Base-by-base conservation (phyloP, 108 stramenopile species). In the Cyclotella baltica region DNA sequence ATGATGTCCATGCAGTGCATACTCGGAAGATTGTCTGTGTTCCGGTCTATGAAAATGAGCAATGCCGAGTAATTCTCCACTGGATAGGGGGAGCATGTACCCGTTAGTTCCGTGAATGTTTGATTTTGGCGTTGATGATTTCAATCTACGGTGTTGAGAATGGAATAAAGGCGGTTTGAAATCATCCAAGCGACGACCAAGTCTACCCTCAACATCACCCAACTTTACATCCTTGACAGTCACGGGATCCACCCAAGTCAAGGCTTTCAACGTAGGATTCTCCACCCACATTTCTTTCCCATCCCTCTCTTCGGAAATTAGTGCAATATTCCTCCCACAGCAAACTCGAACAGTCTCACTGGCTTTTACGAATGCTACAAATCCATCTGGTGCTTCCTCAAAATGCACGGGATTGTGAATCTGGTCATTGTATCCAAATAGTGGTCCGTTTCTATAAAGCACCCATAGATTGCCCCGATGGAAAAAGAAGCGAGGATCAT, bases 261-360 rank as follows among this genome's bases (percentile, higher is more conserved):
- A 62, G 11, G 55, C 55, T 56, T 56, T 56, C 22, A 56, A 25
- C 25, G 11, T 56, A 56, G 55, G 55, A 47, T 25, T 84, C 59
- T 52, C 19, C 27, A 55, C 38, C 73, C 74, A 67, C 27, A 6
- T 68, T 25, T 50, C 37, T 34, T 27, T 33, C 28, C 53, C 73
- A 31, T 58, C 62, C 2, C 50, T 43, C 29, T 78, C 73, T 53
- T 75, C 76, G 15, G 73, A 82, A 57, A 96, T 88, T 58, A 96
- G 65, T 19, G 92, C 95, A 84, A 96, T 96, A 71, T 96, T 96
- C 38, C 93, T 74, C 23, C 95, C 95, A 67, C 95, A 93, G 72
- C 93, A 92, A 37, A 96, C 76, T 22, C 88, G 81, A 15, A 88
- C 69, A 27, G 92, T 85, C 80, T 93, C 91, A 50, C 91, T 92